Base-by-base conservation (phyloP, 108 stramenopile species). In the Nitzschia sp. region DNA sequence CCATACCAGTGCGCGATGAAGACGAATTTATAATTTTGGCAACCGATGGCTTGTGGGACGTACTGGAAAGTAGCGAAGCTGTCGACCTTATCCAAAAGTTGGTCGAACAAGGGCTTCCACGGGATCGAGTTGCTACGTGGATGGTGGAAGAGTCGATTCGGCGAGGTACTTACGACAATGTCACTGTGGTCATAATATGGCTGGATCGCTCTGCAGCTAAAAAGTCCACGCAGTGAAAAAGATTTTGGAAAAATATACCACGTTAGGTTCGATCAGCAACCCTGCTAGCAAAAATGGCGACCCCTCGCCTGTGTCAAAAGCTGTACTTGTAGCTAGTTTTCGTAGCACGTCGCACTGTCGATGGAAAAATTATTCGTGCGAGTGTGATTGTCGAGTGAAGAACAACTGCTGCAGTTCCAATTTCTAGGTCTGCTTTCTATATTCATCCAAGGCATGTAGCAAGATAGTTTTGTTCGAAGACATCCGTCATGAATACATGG, bases 31-130 rank as follows among this genome's bases (percentile, higher is more conserved):
- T 86, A 26, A 26, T 91, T 16, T 35, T 97, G 29, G 95, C 88
- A 8, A 83, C 91, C 3, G 97, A 98, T 75, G 97, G 97, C 3
- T 64, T 98, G 38, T 98, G 90, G 87, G 97, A 98, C 70, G 94
- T 96, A 13, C 78, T 98, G 82, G 65, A 90, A 21, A 75, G 69
- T 57, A 83, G 85, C 71, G 85, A 90, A 13, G 93, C 82, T 27
- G 93, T 96, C 1, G 76, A 83, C 28, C 92, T 86, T 66, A 81
- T 98, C 9, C 73, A 85, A 34, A 34, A 61, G 19, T 19, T 66
- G 32, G 38, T 82, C 2, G 38, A 73, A 22, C 44, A 46, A 16
- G 73, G 59, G 5, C 61, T 69, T 3, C 11, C 9, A 9, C 48
- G 33, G 11, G 57, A 44, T 6, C 26, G 69, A 48, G 83, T 94